phyloP scores from a whole-genome alignment of 805 yeast species.

The Cyberlindnera xylosilytica region DNA sequence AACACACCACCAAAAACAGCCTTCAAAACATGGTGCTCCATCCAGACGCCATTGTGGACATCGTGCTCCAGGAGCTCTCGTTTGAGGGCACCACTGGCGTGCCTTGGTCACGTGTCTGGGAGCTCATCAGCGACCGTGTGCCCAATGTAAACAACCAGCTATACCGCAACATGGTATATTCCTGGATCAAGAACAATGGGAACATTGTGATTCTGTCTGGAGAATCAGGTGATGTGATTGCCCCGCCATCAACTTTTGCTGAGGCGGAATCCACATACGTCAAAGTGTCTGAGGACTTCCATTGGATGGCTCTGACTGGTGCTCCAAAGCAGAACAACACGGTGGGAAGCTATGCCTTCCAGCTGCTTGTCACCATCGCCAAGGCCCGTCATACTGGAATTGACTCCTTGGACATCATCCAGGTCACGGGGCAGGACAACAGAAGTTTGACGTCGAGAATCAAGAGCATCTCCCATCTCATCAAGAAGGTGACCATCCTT shows the following conservation, averaged over 20 bases:
- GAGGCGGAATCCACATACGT: slow-evolving; percentile 20
- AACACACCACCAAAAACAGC: not conserved
- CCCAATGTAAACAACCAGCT: slow-evolving; percentile 28
- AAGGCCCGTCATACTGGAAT: slow-evolving; percentile 54
- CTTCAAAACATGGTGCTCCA: slow-evolving; percentile 3
- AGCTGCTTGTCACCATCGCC: slow-evolving; percentile 58
- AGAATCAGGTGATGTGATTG: not conserved
- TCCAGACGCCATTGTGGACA: slow-evolving; percentile 30
- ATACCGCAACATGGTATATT: slow-evolving; percentile 33
- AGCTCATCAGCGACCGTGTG: slow-evolving; percentile 15
- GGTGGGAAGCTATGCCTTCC: slow-evolving; percentile 55
- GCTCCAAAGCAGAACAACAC: slow-evolving; percentile 46
- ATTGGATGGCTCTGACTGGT: slow-evolving; percentile 59
- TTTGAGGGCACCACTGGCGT: slow-evolving; percentile 34
- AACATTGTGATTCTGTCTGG: slow-evolving; percentile 10
- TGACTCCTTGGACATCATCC: slow-evolving; percentile 53
- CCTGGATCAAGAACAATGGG: slow-evolving; percentile 33
- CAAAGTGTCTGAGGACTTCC: slow-evolving; percentile 49
- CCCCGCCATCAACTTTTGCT: slow-evolving; percentile 1
- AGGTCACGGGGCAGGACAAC: slow-evolving; percentile 62
- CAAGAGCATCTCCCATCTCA: slow-evolving; percentile 49
- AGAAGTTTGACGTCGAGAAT: slow-evolving; percentile 66
- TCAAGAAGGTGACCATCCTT: slow-evolving; percentile 38
- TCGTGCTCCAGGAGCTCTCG: slow-evolving; percentile 33
- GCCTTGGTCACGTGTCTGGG: slow-evolving; percentile 33